Evolutionary conservation across 2,329 filamentous ascomycete genomes (phyloP).

Genomic region (Colletotrichum neosansevieriae): DNA sequence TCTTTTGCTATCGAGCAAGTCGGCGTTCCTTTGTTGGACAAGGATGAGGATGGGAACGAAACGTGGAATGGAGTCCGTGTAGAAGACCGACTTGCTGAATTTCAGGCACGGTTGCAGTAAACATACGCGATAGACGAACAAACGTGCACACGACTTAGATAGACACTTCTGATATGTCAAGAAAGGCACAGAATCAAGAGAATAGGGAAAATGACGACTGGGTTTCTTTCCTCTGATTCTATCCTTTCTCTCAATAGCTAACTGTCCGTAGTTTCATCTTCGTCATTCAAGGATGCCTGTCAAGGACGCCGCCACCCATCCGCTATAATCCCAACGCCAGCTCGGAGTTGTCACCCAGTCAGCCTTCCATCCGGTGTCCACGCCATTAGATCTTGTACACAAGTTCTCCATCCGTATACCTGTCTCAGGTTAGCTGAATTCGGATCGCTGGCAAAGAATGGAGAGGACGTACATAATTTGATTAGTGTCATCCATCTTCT

Average conservation of each 20-base stretch:
- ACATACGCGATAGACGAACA: neutral
- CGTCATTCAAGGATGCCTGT: neutral
- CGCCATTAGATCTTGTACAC: conserved; percentile 74
- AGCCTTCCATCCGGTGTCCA: neutral
- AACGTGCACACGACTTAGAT: neutral
- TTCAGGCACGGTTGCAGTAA: conserved; percentile 54
- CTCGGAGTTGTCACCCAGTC: neutral
- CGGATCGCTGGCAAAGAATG: neutral
- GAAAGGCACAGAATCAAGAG: neutral
- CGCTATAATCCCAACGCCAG: conserved; percentile 18
- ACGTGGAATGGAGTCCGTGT: conserved; percentile 72
- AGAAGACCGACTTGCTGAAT: conserved; percentile 64
- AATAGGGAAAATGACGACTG: neutral
- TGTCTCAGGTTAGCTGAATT: conserved; percentile 45
- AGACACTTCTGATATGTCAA: neutral
- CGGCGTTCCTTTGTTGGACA: conserved; percentile 75
- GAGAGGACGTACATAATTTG: conserved; percentile 84
- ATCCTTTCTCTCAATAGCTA: neutral
- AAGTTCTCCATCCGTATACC: conserved; percentile 71
- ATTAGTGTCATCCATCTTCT: conserved; percentile 84
- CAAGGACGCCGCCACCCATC: neutral
- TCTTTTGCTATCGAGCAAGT: conserved; percentile 97
- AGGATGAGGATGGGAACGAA: conserved; percentile 60
- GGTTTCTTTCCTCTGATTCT: neutral
- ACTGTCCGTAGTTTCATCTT: neutral